Base-by-base conservation (phyloP, 805 yeast genomes). In the Zygosaccharomyces rouxii region DNA sequence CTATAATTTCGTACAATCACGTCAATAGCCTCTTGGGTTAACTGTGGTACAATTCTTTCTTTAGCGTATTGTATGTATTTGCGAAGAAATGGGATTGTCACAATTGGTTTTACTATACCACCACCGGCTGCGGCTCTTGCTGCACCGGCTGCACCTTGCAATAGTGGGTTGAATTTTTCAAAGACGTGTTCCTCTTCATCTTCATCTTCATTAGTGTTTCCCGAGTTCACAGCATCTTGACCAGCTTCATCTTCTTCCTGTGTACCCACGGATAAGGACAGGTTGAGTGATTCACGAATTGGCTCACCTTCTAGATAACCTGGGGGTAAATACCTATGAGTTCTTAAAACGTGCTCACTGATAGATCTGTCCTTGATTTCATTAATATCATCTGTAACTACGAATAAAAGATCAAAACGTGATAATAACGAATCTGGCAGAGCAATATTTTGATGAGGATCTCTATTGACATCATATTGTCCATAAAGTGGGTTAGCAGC, bases 401-500 rank as follows among this genome's bases (percentile, higher is more conserved):
- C 94, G 61, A 94, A 94, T 44, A 94, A 70, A 64, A 94, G 77
- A 77, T 94, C 99, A 63, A 94, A 94, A 80, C 99, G 96, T 14
- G 98, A 92, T 51, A 94, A 75, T 50, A 94, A 74, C 9, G 99
- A 94, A 71, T 94, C 99, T 2, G 99, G 99, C 47, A 94, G 76
- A 0, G 98, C 98, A 59, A 94, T 94, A 66, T 94, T 94, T 66
- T 87, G 86, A 68, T 90, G 97, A 2, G 99, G 98, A 58, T 92
- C 96, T 71, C 87, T 89, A 69, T 87, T 95, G 19, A 90, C 83
- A 70, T 92, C 97, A 66, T 92, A 92, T 68, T 92, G 98, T 44
- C 99, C 98, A 69, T 82, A 90, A 2, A 92, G 89, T 1, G 99
- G 99, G 67, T 92, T 92, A 6, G 99, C 99, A 29, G 99, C 99